phyloP scores from a whole-genome alignment of 2,329 filamentous ascomycete species.

The Apiospora hydei region DNA sequence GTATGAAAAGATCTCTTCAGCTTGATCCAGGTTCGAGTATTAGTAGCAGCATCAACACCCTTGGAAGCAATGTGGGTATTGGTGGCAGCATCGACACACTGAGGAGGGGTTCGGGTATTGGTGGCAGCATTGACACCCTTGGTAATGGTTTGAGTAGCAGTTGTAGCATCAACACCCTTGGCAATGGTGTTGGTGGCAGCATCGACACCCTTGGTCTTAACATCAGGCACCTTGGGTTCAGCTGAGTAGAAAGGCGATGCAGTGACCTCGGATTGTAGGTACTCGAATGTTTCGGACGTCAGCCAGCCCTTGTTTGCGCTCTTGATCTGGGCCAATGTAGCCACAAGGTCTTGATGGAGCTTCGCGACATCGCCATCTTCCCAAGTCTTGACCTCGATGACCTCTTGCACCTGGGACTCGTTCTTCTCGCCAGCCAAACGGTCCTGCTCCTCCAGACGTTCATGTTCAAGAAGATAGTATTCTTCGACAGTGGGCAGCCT shows the following conservation, averaged over 20 bases:
- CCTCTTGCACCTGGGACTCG: background rate
- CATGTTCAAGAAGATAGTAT: background rate
- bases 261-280: background rate
- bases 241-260: background rate
- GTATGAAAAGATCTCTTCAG: background rate
- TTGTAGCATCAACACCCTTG: background rate
- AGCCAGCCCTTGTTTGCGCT: background rate
- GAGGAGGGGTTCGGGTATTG: background rate
- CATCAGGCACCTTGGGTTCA: background rate
- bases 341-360: background rate
- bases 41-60: background rate
- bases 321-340: constrained; percentile 7
- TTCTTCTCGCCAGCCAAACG: background rate
- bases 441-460: background rate
- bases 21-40: background rate
- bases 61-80: background rate
- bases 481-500: background rate
- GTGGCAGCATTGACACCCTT: background rate
- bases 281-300: background rate
- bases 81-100: background rate
- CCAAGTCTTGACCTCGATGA: background rate
- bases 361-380: background rate
- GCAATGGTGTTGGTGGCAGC: background rate
- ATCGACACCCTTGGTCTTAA: background rate
- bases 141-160: background rate